These are phyloP conservation scores for Trametes maxima DNA, from an alignment of 768 basidiomycete genomes.

Conservation along the genomic window DNA sequence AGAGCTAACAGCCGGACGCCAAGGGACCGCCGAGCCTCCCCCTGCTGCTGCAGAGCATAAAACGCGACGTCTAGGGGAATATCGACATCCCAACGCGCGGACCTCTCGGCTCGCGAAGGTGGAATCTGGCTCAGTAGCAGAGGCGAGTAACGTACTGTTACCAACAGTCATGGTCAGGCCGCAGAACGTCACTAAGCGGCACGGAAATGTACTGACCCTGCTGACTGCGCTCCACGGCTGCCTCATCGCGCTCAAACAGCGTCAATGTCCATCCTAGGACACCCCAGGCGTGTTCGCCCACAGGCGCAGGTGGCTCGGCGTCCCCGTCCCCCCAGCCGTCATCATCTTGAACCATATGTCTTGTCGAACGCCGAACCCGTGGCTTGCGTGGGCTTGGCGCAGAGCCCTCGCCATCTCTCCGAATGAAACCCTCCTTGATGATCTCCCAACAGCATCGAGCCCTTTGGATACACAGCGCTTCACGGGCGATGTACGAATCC, in stretches of 20 bases:
- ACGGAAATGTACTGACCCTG: slow-evolving; percentile 37
- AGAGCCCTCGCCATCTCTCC: slow-evolving; percentile 32
- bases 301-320: slow-evolving; percentile 35
- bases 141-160: slow-evolving; percentile 47
- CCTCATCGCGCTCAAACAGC: slow-evolving; percentile 71
- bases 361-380: not conserved
- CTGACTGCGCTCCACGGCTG: slow-evolving; percentile 36
- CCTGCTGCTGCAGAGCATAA: slow-evolving; percentile 32
- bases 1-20: slow-evolving; percentile 35
- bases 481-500: slow-evolving; percentile 60
- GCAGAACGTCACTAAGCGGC: slow-evolving; percentile 1
- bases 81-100: slow-evolving; percentile 58
- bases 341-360: not conserved
- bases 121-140: slow-evolving; percentile 54
- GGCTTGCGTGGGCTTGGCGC: slow-evolving; percentile 11
- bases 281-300: slow-evolving; percentile 70
- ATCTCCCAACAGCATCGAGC: slow-evolving; percentile 65
- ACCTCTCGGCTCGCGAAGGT: slow-evolving; percentile 47
- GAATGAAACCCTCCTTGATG: slow-evolving; percentile 55
- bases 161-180: slow-evolving; percentile 16
- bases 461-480: slow-evolving; percentile 54
- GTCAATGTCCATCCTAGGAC: slow-evolving; percentile 68
- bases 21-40: slow-evolving; percentile 20
- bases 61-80: slow-evolving; percentile 50
- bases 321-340: slow-evolving; percentile 27